Base-by-base conservation (phyloP, 257 asterid species). In the Leptodermis oblonga region DNA sequence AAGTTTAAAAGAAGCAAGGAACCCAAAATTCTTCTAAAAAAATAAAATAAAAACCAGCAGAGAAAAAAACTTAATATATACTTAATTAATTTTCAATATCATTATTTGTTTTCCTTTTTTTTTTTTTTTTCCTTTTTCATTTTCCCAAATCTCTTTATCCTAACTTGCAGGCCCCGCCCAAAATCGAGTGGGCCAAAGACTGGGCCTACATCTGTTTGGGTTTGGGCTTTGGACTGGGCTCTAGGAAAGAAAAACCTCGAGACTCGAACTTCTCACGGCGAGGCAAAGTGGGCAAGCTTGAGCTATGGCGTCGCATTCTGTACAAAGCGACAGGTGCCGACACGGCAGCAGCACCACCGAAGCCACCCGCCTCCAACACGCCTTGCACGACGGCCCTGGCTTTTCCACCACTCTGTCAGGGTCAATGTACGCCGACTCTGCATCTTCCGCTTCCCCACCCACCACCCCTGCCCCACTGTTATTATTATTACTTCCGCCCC, bases 311-410 rank as follows among this genome's bases (percentile, higher is more conserved):
- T 81, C 88, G 42, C 88, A 83, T 30, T 63, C 73, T 33, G 53
- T 39, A 49, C 88, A 83, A 0, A 83, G 59, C 26, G 85, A 80
- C 30, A 83, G 73, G 73, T 83, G 88, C 49, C 85, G 77, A 53
- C 88, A 83, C 61, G 88, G 88, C 76, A 83, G 46, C 67, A 83
- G 45, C 69, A 83, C 82, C 72, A 76, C 71, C 22, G 88, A 60
- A 3, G 88, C 88, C 14, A 39, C 82, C 49, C 84, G 59, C 42
- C 69, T 61, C 71, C 77, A 67, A 45, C 88, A 83, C 26, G 70
- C 77, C 75, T 74, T 76, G 60, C 87, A 83, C 68, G 75, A 36
- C 78, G 82, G 79, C 0, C 80, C 82, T 3, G 68, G 37, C 67
- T 68, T 56, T 26, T 48, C 84, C 9, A 71, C 76, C 4, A 83